Evolutionary conservation across 75 land plant species (phyloP).

Genomic region (Sequoiadendron giganteum): DNA sequence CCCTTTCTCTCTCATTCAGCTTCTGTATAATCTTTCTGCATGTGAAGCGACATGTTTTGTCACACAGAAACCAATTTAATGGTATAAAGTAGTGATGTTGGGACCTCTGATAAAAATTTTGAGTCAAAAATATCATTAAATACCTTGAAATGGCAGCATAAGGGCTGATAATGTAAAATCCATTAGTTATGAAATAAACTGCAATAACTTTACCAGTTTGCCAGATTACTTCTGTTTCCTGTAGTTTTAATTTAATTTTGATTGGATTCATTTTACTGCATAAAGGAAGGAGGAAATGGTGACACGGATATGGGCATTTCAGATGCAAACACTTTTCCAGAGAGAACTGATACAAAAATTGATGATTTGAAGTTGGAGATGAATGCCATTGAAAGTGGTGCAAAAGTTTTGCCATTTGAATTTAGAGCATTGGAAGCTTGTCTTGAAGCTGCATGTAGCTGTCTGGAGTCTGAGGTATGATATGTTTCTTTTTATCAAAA

Average conservation of each 20-base stretch:
- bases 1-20: background rate
- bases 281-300: constrained; percentile 5
- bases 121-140: background rate
- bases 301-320: background rate
- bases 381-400: constrained; percentile 14
- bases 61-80: too few relatives aligned
- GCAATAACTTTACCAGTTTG: background rate
- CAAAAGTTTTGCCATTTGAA: constrained; percentile 56
- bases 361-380: background rate
- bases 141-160: background rate
- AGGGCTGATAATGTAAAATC: background rate
- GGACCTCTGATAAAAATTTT: background rate
- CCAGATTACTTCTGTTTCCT: background rate
- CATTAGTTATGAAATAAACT: background rate
- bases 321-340: background rate
- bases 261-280: background rate
- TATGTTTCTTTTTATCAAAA: background rate
- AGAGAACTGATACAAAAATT: background rate
- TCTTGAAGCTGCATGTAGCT: constrained; percentile 52
- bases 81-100: background rate
- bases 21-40: background rate
- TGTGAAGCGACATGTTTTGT: background rate
- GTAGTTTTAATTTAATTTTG: background rate
- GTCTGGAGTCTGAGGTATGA: constrained; percentile 48
- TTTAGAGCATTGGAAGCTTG: constrained; percentile 61